A percentile compares a stretch with the other conserved stretches of the same genome.
These are phyloP conservation scores for Citrus medica DNA, from an alignment of 345 rosid genomes.

Conservation along the genomic window DNA sequence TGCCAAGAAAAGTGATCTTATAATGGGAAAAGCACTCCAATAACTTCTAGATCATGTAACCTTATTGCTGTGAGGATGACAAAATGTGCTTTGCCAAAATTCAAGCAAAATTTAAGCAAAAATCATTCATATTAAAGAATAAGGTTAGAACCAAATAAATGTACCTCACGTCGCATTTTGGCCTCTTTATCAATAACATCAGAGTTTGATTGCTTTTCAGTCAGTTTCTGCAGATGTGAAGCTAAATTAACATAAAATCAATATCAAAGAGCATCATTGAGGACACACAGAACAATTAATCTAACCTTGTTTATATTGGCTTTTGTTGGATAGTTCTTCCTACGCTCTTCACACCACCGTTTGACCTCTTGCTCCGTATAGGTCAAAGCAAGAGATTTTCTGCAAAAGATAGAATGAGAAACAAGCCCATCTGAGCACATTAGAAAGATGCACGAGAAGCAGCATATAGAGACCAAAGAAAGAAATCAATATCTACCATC, in stretches of 20 bases:
- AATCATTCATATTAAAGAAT: not conserved
- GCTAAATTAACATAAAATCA: conserved; percentile 17
- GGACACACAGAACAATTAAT: conserved; percentile 9
- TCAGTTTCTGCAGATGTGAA: conserved; percentile 44
- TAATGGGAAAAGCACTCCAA: not conserved
- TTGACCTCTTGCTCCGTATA: conserved; percentile 71
- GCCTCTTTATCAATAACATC: conserved; percentile 37
- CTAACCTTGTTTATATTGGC: conserved; percentile 57
- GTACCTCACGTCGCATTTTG: conserved; percentile 67
- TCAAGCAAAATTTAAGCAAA: not conserved
- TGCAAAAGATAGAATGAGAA: not conserved
- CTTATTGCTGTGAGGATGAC: not conserved
- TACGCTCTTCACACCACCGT: conserved; percentile 82
- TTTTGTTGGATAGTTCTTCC: conserved; percentile 66
- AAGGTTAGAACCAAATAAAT: conserved; percentile 1
- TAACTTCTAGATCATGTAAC: not conserved
- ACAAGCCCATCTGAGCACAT: not conserved
- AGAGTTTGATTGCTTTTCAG: conserved; percentile 25
- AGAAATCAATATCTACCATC: not conserved
- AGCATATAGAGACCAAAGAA: not conserved
- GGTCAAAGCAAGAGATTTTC: conserved; percentile 35
- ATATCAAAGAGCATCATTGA: conserved; percentile 8
- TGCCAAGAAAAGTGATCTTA: not conserved
- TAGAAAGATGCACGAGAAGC: not conserved
- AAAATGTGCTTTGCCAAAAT: not conserved